Percentiles rank a stretch among this genome's conserved stretches.
These are phyloP conservation scores for Ceratocystis variospora DNA, from an alignment of 2,329 filamentous ascomycete genomes.

Conservation along the genomic window DNA sequence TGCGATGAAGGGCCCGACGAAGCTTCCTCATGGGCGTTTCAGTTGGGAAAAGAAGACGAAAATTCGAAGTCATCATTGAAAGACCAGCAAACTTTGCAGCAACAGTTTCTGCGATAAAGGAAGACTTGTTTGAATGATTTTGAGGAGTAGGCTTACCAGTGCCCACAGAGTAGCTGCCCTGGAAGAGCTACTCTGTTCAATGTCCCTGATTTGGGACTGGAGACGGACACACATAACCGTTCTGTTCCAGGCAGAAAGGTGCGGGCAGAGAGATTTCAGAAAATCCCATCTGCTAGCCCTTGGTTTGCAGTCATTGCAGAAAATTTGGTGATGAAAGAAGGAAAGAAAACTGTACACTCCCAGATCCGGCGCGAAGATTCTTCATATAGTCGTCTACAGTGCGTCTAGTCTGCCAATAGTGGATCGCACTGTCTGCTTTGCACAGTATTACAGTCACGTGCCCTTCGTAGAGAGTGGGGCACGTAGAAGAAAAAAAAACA, in stretches of 20 bases:
- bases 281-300: not conserved
- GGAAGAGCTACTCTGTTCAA: not conserved
- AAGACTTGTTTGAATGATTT: not conserved
- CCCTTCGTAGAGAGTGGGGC: not conserved
- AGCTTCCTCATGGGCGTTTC: constrained; percentile 78
- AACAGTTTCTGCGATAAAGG: not conserved
- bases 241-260: constrained; percentile 3
- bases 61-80: constrained; percentile 59
- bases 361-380: not conserved
- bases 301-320: not conserved
- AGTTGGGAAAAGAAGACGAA: constrained; percentile 75
- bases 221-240: not conserved
- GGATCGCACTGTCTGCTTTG: constrained; percentile 9
- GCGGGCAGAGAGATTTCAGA: not conserved
- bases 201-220: not conserved
- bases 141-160: not conserved
- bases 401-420: not conserved
- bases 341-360: constrained; percentile 9
- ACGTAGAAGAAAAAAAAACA: not conserved
- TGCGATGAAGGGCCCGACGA: constrained; percentile 46
- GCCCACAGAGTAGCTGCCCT: not conserved
- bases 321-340: constrained; percentile 7
- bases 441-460: constrained; percentile 11
- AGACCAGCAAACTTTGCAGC: constrained; percentile 19
- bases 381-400: constrained; percentile 14